Base-by-base conservation (phyloP, 2,329 filamentous ascomycete species). In the Microcera coccophila region DNA sequence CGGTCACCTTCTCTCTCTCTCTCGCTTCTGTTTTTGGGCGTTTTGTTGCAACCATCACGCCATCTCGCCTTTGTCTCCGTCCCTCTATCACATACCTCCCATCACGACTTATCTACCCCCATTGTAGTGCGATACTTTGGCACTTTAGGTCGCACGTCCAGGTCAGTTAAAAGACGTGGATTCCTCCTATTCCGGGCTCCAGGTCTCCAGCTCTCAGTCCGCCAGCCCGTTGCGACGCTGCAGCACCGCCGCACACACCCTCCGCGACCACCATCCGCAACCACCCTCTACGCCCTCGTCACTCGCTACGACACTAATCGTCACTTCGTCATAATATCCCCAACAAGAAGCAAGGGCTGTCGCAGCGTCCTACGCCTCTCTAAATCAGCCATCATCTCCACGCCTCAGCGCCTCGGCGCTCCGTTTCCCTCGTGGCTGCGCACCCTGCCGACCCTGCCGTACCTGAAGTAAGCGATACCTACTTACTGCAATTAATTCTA, bases 1-100 rank as follows among this genome's bases (percentile, higher is more conserved):
- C 38, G 34, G 41, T 52, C 49, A 42, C 45, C 43, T 49, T 46
- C 45, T 36, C 37, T 36, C 40, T 31, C 41, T 52, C 49, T 32
- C 26, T 49, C 47, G 42, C 43, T 41, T 53, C 41, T 31, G 26
- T 50, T 45, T 42, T 36, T 42, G 29, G 32, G 33, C 33, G n/a
- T n/a, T n/a, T n/a, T n/a, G n/a, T n/a, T n/a, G n/a, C n/a, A n/a
- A n/a, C n/a, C n/a, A n/a, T n/a, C n/a, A n/a, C 33, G 33, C 40
- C 29, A 28, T 34, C 22, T 29, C 16, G 33, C 42, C 32, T 33
- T 38, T 34, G 33, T 28, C 24, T 28, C 24, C 24, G 9, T 14
- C 24, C 24, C 24, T 9, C 24, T 28, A 28, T 28, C 24, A 28
- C 9, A 28, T 50, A 47, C 50, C 49, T 41, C 44, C 45, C 44